Base-by-base conservation (phyloP, 2,329 filamentous ascomycete species). In the Dendryphion nanum region DNA sequence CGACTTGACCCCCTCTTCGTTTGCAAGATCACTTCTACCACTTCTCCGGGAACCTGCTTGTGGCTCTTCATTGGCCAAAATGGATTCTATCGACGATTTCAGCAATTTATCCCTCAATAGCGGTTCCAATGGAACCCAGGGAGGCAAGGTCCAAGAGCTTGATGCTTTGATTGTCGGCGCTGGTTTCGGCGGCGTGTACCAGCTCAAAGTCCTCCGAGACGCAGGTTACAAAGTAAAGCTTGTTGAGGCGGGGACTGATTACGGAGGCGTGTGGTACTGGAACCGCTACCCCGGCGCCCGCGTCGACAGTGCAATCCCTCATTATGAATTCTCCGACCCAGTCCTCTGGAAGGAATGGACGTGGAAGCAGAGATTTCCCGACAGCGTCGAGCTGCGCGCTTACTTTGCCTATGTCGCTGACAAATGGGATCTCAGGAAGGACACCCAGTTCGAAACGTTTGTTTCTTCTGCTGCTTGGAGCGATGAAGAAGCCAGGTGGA, bases 401-500 rank as follows among this genome's bases (percentile, higher is more conserved):
- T 59, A 58, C 18, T 55, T 59, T 33, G 32, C 33, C 3, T 30
- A 52, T 40, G 48, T 55, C 3, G 53, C 42, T 1, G 28, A 50
- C n/a, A 47, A 23, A 4, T 51, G 47, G 47, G 48, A 51, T 18
- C 19, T 59, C 19, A 38, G 47, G 6, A 51, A 49, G 21, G 64
- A 58, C 3, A 72, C 71, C 1, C 45, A 54, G 2, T 78, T 68
- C 45, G 55, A 74, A 37, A 52, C 57, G 8, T 61, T 61, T 3
- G 69, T 78, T 2, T 44, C 59, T 1, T 64, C 58, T 3, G 73
- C 71, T 1, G 45, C 54, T 2, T 78, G 68, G 45, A 55, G 74
- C 38, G 52, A 57, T 0, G 44, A 47, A 0, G 40, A 59, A 2
- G 57, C 57, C 0, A 54, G 48, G 23, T 79, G 77, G 76, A 61